phyloP scores from a whole-genome alignment of 1,139 yeast genomes.

The Taphrina wiesneri region DNA sequence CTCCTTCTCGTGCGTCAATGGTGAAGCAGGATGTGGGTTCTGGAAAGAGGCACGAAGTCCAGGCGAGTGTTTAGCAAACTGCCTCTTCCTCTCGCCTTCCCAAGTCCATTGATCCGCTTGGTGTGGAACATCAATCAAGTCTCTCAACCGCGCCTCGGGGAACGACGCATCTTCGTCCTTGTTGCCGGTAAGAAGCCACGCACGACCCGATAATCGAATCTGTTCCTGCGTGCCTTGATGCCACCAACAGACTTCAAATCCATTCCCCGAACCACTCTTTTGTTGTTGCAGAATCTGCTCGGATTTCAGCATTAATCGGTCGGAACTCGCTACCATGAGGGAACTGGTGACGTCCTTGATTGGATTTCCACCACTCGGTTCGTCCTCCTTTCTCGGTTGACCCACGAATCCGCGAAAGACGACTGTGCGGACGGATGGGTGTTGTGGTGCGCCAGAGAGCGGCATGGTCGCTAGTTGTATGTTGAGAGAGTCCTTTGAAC shows the following conservation, averaged over 20 bases:
- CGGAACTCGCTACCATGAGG: slow-evolving; percentile 8
- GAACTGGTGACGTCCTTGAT: slow-evolving; percentile 18
- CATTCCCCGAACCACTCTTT: slow-evolving; percentile 37
- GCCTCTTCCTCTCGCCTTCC: slow-evolving; percentile 29
- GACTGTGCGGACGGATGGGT: slow-evolving; percentile 23
- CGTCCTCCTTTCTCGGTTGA: slow-evolving; percentile 30
- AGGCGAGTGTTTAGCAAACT: slow-evolving; percentile 32
- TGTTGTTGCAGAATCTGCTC: slow-evolving; percentile 36
- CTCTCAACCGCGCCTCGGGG: slow-evolving; percentile 9
- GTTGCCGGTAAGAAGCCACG: slow-evolving; percentile 17
- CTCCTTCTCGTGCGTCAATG: slow-evolving; percentile 18
- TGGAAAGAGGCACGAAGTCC: slow-evolving; percentile 25
- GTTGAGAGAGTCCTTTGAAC: slow-evolving; percentile 25
- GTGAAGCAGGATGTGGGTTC: slow-evolving; percentile 25
- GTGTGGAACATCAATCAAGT: background rate
- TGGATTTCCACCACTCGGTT: slow-evolving; percentile 32
- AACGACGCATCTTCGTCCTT: slow-evolving; percentile 14
- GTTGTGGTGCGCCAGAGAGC: slow-evolving; percentile 9
- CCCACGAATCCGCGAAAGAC: slow-evolving; percentile 33
- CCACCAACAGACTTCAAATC: slow-evolving; percentile 34
- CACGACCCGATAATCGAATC: slow-evolving; percentile 28
- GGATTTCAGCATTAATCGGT: slow-evolving; percentile 29
- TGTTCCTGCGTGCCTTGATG: slow-evolving; percentile 33
- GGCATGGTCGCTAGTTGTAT: slow-evolving; percentile 31
- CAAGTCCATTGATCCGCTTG: slow-evolving; percentile 14